A percentile compares a stretch with the other conserved stretches of the same genome.
These are phyloP conservation scores for Aspergillus tamarii DNA, from an alignment of 2,329 filamentous ascomycete species.

Conservation along the genomic window DNA sequence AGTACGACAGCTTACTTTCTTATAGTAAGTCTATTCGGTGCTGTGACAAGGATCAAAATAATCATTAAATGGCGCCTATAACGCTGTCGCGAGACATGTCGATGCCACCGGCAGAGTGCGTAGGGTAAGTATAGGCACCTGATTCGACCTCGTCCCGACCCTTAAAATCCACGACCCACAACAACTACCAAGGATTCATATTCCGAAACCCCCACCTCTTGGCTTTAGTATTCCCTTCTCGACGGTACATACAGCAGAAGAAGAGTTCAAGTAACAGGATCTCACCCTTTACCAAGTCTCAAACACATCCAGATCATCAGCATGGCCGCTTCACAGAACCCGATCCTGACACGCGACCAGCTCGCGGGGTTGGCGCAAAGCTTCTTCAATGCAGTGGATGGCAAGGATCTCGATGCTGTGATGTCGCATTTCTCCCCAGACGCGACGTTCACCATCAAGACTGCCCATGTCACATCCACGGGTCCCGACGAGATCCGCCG, in stretches of 20 bases:
- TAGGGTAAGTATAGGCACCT: background rate
- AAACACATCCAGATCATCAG: background rate
- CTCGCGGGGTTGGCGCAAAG: background rate
- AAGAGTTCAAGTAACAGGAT: background rate
- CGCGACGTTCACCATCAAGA: slow-evolving; percentile 12
- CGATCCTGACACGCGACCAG: background rate
- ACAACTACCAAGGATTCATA: background rate
- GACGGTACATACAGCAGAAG: background rate
- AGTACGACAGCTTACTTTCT: too few relatives aligned
- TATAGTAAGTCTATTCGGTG: too few relatives aligned
- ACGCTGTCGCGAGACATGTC: too few relatives aligned
- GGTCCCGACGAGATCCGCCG: slow-evolving; percentile 1
- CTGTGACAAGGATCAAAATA: too few relatives aligned
- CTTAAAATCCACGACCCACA: background rate
- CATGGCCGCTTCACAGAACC: background rate
- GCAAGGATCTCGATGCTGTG: background rate
- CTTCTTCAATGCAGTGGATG: slow-evolving; percentile 9
- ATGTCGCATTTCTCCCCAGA: slow-evolving; percentile 7
- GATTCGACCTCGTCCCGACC: background rate
- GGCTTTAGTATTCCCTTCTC: too few relatives aligned
- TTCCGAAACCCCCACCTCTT: too few relatives aligned
- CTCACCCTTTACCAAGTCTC: background rate
- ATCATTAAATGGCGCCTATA: too few relatives aligned
- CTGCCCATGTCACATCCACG: slow-evolving; percentile 6
- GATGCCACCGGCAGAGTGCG: background rate